A percentile compares a stretch with the other conserved stretches of the same genome.
phyloP scores from a whole-genome alignment of 306 rosid species.

The Inga leiocalycina region DNA sequence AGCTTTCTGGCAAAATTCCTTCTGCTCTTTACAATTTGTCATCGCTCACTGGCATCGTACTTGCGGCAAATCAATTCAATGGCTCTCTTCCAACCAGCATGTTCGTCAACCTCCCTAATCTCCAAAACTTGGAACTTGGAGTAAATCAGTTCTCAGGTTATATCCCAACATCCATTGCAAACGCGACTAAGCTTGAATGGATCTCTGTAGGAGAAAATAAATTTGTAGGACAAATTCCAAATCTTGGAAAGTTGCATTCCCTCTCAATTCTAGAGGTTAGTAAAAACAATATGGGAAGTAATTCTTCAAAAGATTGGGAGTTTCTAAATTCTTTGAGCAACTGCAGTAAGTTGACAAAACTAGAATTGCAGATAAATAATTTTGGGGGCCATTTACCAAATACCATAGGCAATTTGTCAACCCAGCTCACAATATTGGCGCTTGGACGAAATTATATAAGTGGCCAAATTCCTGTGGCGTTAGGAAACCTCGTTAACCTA shows the following conservation, averaged over 20 bases:
- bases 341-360: not conserved
- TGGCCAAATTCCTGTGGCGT: not conserved
- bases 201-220: fast-evolving
- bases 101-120: too few relatives aligned
- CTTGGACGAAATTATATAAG: not conserved
- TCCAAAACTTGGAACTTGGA: too few relatives aligned
- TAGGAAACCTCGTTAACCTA: not conserved
- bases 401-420: not conserved
- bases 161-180: not conserved
- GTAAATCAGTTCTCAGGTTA: not conserved
- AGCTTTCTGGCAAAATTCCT: not conserved
- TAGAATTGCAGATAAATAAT: not conserved
- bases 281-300: not conserved
- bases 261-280: fast-evolving
- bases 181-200: fast-evolving
- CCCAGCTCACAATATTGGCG: not conserved
- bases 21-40: not conserved
- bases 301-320: not conserved
- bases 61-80: too few relatives aligned
- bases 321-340: not conserved
- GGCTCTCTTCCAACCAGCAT: too few relatives aligned
- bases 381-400: not conserved
- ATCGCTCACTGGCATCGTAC: not conserved
- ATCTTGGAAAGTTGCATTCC: not conserved
- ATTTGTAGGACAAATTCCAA: not conserved